These are phyloP conservation scores for Fragilaria radians DNA, from an alignment of 108 stramenopile species.

Conservation along the genomic window DNA sequence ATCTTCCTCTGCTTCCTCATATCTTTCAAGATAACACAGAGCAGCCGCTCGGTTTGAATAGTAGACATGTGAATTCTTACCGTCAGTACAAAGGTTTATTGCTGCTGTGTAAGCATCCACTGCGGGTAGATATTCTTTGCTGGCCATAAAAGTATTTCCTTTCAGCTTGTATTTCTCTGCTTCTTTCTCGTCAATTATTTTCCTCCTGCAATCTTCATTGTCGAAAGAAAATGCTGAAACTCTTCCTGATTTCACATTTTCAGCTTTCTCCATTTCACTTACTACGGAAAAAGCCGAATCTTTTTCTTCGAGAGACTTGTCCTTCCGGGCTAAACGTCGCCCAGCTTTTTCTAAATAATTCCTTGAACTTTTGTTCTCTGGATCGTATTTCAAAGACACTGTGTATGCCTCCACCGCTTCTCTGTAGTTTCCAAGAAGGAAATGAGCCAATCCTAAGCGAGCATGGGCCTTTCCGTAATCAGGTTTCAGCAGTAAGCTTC, in stretches of 20 bases:
- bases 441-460: constrained; percentile 89
- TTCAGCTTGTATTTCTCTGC: constrained; percentile 63
- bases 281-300: constrained; percentile 28
- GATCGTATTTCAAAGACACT: constrained; percentile 78
- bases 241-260: constrained; percentile 10
- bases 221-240: neutral
- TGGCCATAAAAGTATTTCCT: constrained; percentile 74
- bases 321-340: constrained; percentile 33
- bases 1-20: constrained; percentile 68
- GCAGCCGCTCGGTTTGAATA: constrained; percentile 88
- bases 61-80: constrained; percentile 80
- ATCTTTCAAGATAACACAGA: constrained; percentile 69
- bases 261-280: constrained; percentile 24
- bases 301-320: too few relatives aligned
- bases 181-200: constrained; percentile 15
- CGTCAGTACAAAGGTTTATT: constrained; percentile 42
- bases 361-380: constrained; percentile 67
- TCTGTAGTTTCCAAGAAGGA: constrained; percentile 79
- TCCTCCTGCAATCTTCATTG: neutral
- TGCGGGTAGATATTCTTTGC: constrained; percentile 55
- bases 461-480: constrained; percentile 91
- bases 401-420: constrained; percentile 89
- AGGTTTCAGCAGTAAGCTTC: constrained; percentile 49
- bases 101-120: constrained; percentile 61
- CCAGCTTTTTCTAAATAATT: constrained; percentile 72